Base-by-base conservation (phyloP, 345 rosid genomes). In the Triadica sebifera region DNA sequence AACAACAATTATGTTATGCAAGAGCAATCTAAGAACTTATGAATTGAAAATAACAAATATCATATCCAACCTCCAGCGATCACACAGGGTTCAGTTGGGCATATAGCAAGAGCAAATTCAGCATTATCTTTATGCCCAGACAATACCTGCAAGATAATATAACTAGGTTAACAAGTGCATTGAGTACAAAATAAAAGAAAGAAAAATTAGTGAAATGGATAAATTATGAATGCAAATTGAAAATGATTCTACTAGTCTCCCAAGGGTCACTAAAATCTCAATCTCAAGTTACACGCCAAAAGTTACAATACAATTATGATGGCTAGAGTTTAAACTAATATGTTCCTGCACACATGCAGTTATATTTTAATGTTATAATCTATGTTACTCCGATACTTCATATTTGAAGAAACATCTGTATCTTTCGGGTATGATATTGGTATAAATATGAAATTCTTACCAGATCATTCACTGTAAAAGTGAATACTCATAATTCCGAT, bases 1-100 rank as follows among this genome's bases (percentile, higher is more conserved):
- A 37, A 17, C 22, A 51, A 51, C 7, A 56, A 39, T 37, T 55
- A 39, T 34, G 4, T 38, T 24, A 60, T n/a, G n/a, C n/a, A n/a
- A n/a, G n/a, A n/a, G n/a, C n/a, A n/a, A n/a, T n/a, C n/a, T n/a
- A n/a, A n/a, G n/a, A n/a, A n/a, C n/a, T n/a, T 41, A 1, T 17
- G 55, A 57, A 20, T 43, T 0, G 20, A 59, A 60, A 71, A 45
- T 29, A 5, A 20, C 22, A 61, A 34, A 60, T 15, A 6, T 59
- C 20, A 60, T 6, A 38, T 25, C 79, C 59, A 67, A 89, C 90
- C 93, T 83, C 93, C 90, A 77, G 93, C 87, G 62, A 87, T 89
- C 61, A 87, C 89, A 73, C 81, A 85, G 41, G 93, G 87, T 50
- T 86, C 89, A 24, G 83, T 82, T 67, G 84, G 90, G n/a, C n/a